Evolutionary conservation across 2,329 filamentous ascomycete genomes (phyloP), one percentile per base, ranked within the genome.

Genomic region (Cyclaneusma minus): DNA sequence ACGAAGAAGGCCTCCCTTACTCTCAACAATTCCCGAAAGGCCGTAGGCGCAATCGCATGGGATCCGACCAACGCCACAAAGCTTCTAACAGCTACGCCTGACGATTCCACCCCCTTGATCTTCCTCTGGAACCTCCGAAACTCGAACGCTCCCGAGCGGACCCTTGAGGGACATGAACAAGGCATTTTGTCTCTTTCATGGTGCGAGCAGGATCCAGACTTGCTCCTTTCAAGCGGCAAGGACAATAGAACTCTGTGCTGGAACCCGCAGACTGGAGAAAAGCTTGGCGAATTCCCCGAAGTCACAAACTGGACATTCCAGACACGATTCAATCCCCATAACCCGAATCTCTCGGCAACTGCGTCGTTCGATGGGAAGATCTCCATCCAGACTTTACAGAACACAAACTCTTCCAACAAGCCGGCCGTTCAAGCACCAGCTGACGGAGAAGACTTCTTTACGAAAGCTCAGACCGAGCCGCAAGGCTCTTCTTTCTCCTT

Each of bases 261-360:
- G 89, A 95, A 95, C 51, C 83, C 89, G 2, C 80, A 89, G 44
- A 93, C 79, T 3, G 87, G 87, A 28, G 72, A 89, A 47, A 64
- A 69, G 8, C 78, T 84, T 36, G 89, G 91, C 37, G 87, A 95
- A 53, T 87, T 95, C 46, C 85, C 87, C 4, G 83, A 94, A 43
- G 85, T 92, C 28, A 94, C 87, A n/a, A 98, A 95, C 53, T 98
- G 89, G 87, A 93, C 85, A 5, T 98, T 98, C 60, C 75, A 87
- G 48, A 93, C 89, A 4, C 70, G 77, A 35, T 95, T 91, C 66
- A 85, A 93, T 50, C 89, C 89, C 16, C 74, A 81, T 40, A 93
- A 98, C 51, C 87, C 89, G 7, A 81, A 75, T 46, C 62, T 98
- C 31, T 82, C 87, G 25, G 91, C 91, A 11, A 95, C 89, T 11